A percentile compares a stretch with the other conserved stretches of the same genome.
phyloP scores from a whole-genome alignment of 257 asterid genomes.

The Coffea canephora region DNA sequence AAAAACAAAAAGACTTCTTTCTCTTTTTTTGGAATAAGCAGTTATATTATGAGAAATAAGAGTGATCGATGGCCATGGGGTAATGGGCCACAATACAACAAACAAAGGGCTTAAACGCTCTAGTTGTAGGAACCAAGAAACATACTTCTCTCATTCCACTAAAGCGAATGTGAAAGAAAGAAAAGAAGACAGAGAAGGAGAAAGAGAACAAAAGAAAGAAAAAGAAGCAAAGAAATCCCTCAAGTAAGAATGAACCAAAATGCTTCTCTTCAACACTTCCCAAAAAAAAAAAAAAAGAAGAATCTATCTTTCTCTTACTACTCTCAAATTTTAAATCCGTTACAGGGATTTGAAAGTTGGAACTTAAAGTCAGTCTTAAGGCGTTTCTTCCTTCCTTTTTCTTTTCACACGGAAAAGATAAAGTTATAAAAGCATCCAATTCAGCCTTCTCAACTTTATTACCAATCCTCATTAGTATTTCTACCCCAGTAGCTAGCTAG shows the following conservation, averaged over 20 bases:
- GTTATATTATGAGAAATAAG: conserved; percentile 2
- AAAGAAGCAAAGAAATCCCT: conserved; percentile 18
- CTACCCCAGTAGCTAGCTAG: neutral
- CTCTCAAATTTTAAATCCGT: conserved; percentile 23
- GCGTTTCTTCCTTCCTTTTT: conserved; percentile 15
- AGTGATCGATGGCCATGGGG: conserved; percentile 5
- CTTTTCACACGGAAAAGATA: conserved; percentile 50
- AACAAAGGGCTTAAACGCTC: conserved; percentile 17
- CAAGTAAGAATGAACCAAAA: conserved; percentile 36
- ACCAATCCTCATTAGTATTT: conserved; percentile 8
- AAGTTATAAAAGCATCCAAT: conserved; percentile 52
- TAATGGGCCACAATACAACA: conserved; percentile 1
- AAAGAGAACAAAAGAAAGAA: conserved; percentile 21
- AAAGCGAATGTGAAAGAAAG: conserved; percentile 42
- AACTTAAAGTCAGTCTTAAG: conserved; percentile 16
- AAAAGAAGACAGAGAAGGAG: conserved; percentile 19
- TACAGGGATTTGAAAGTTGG: conserved; percentile 5
- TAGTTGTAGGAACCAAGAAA: conserved; percentile 10
- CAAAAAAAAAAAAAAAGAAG: conserved; percentile 22
- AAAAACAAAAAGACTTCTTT: neutral
- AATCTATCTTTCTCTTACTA: conserved; percentile 32
- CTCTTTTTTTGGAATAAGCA: neutral
- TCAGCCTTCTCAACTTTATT: conserved; percentile 20
- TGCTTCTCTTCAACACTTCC: conserved; percentile 44
- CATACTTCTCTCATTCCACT: neutral